Base-by-base conservation (phyloP, 108 stramenopile species). In the Nitzschia sp. region DNA sequence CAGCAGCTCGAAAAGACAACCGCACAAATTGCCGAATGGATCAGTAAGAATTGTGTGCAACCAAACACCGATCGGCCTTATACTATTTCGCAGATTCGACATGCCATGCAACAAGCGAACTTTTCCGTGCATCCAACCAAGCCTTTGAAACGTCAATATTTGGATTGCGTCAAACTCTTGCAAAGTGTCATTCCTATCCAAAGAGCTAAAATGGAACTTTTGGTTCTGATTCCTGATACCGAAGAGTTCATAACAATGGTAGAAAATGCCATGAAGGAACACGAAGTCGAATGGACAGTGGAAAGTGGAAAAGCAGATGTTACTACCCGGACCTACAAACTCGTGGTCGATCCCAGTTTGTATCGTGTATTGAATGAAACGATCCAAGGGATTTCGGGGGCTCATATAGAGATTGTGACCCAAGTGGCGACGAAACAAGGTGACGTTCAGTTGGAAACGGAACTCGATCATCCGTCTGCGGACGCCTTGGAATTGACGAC, bases 141-240 rank as follows among this genome's bases (percentile, higher is more conserved):
- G 53, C 82, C 89, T 29, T 67, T 95, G 46, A 99, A 99, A 84
- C 82, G 82, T 67, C 96, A 99, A 81, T 98, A 95, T 61, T 77
- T 99, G 42, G 99, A 99, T 64, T 94, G 95, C 49, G 94, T 99
- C 35, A 87, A 85, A 59, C 69, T 88, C 62, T 78, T 99, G 25
- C 90, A 84, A 45, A 34, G 56, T 3, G 85, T 93, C n/a, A 82
- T 99, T 66, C 88, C 95, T 25, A 95, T 99, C 56, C 91, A 93
- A 73, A 62, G 99, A 42, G 98, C 98, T 3, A 97, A 91, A 65
- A 98, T 99, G 99, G 83, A 88, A 57, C 65, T 98, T 18, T 74
- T 89, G 19, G 59, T 97, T 11, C 17, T 79, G 68, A 61, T 75
- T 82, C 13, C 36, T 24, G 28, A 54, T 34, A n/a, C 34, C 8